A percentile compares a stretch with the other conserved stretches of the same genome.
Evolutionary conservation across 768 basidiomycete species (phyloP).

Genomic region (Psilocybe cubensis): DNA sequence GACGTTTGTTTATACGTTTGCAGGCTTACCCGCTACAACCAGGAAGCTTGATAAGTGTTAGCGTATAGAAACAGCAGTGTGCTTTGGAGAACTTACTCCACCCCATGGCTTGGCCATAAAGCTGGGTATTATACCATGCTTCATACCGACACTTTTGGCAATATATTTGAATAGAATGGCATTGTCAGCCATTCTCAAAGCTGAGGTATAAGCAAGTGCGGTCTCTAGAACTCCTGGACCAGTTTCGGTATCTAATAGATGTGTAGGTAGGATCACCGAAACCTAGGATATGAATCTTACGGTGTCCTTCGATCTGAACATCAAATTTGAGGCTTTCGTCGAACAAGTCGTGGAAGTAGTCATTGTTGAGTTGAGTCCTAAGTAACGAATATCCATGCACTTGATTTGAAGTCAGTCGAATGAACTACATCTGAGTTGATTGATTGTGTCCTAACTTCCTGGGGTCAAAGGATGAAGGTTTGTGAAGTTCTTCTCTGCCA

Average conservation of each 20-base stretch:
- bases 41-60: constrained; percentile 63
- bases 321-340: constrained; percentile 74
- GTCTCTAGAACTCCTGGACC: constrained; percentile 90
- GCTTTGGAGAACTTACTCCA: constrained; percentile 57
- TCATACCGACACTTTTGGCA: constrained; percentile 92
- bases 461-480: constrained; percentile 82
- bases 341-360: constrained; percentile 89
- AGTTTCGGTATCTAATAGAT: constrained; percentile 82
- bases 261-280: background rate
- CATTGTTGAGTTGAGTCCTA: constrained; percentile 85
- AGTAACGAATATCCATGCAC: constrained; percentile 98
- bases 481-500: constrained; percentile 77
- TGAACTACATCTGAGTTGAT: background rate
- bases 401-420: constrained; percentile 32
- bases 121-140: constrained; percentile 85
- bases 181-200: constrained; percentile 86
- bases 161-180: constrained; percentile 91
- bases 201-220: constrained; percentile 83
- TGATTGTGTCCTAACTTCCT: constrained; percentile 69
- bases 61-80: background rate
- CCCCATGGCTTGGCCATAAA: constrained; percentile 99
- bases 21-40: constrained; percentile 85
- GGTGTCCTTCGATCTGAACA: constrained; percentile 85
- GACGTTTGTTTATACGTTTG: background rate
- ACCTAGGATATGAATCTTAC: constrained; percentile 41